Percentiles rank a stretch among this genome's conserved stretches.
These are phyloP conservation scores for Auriscalpium orientale DNA, from an alignment of 768 basidiomycete genomes.

Conservation along the genomic window DNA sequence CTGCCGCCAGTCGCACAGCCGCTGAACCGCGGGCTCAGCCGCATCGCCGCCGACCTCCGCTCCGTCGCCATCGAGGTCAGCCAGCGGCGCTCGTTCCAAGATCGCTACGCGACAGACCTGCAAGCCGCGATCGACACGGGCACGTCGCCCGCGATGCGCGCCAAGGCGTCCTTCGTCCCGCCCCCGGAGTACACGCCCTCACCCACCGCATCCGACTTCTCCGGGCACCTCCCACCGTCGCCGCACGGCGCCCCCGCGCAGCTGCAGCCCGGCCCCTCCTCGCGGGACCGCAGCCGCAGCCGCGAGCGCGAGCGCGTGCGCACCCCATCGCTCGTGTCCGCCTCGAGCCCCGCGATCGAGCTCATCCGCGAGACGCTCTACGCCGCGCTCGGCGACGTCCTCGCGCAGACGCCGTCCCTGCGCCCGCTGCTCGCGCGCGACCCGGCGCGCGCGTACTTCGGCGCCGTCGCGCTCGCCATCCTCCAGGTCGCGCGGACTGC, in stretches of 20 bases:
- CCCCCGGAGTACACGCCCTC: slow-evolving; percentile 49
- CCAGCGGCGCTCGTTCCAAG: slow-evolving; percentile 77
- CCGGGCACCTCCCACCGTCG: slow-evolving; percentile 16
- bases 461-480: slow-evolving; percentile 65
- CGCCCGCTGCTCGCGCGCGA: slow-evolving; percentile 51
- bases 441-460: slow-evolving; percentile 71
- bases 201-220: slow-evolving; percentile 14
- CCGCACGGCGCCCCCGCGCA: slow-evolving; percentile 15
- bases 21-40: slow-evolving; percentile 34
- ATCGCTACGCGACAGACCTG: slow-evolving; percentile 64
- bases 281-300: slow-evolving; percentile 1
- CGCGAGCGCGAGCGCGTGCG: slow-evolving; percentile 13
- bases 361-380: slow-evolving; percentile 85
- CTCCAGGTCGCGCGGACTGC: slow-evolving; percentile 54
- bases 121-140: slow-evolving; percentile 76
- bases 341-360: slow-evolving; percentile 52
- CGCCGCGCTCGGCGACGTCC: slow-evolving; percentile 65
- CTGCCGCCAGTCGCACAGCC: slow-evolving; percentile 39
- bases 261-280: slow-evolving; percentile 25
- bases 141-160: slow-evolving; percentile 24
- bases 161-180: slow-evolving; percentile 59
- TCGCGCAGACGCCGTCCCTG: slow-evolving; percentile 49
- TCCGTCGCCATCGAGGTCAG: slow-evolving; percentile 85
- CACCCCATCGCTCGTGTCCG: slow-evolving; percentile 26
- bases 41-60: slow-evolving; percentile 74